Base-by-base conservation (phyloP, 192 early-diverging fungal genomes). In the Coemansia sp. region DNA sequence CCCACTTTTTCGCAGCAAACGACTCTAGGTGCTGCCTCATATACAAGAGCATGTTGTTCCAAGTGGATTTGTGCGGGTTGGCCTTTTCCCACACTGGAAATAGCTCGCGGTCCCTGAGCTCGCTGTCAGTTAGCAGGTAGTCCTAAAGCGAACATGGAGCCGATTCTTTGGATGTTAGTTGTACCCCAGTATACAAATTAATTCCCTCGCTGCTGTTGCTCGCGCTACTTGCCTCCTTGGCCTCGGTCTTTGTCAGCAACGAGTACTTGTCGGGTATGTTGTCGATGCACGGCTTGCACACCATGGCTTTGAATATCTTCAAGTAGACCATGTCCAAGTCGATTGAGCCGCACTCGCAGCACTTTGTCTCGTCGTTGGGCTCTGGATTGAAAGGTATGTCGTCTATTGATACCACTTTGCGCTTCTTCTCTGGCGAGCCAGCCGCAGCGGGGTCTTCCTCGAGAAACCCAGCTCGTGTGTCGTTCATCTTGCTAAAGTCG, bases 31-130 rank as follows among this genome's bases (percentile, higher is more conserved):
- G 91, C 62, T 83, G 81, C 15, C 96, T 86, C 19, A 97, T 82
- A 62, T 94, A 99, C 19, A 99, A 79, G 73, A 95, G 88, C 97
- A 99, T 99, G 79, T 95, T 95, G 82, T 94, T 94, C 89, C 94
- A 99, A 2, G 94, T 96, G 0, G 92, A 87, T 65, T 97, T 98
- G 67, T 92, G 93, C 27, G 97, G 97, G 68, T 99, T 99, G 29
- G 95, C 90, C 65, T 92, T 90, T 36, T 90, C 87, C 91, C 94
- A 96, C 43, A 85, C 83, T 0, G 94, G 93, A 25, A 99, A 85
- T 40, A 88, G 67, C 17, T 88, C 86, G 5, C 73, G 70, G 73
- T 97, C 96, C 7, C 88, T 82, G n/a, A 98, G 79, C 82, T 98
- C 96, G 85, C 93, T 88, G 67, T 99, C 97, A 0, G 96, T 98